Percentiles rank a stretch among this genome's conserved stretches.
phyloP scores from a whole-genome alignment of 1,139 yeast genomes.

The Tardiomyces blankii region DNA sequence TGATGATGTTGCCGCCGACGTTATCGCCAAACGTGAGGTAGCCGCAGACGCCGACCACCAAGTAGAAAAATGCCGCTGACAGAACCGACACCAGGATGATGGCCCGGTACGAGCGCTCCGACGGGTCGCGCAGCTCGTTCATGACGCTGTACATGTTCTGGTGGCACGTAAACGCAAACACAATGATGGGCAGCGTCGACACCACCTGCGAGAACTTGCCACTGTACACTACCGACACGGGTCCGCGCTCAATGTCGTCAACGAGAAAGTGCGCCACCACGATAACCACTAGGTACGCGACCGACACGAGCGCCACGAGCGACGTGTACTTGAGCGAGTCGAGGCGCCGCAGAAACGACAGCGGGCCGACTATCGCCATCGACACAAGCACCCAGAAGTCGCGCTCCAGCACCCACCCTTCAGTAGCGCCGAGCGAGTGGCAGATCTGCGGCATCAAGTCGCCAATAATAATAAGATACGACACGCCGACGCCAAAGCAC shows the following conservation, averaged over 20 bases:
- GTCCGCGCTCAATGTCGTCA: constrained; percentile 38
- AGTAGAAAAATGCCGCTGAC: constrained; percentile 47
- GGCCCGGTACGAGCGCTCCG: constrained; percentile 37
- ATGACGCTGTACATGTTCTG: constrained; percentile 86
- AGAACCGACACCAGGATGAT: constrained; percentile 47
- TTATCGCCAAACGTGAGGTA: constrained; percentile 76
- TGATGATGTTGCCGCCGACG: constrained; percentile 71
- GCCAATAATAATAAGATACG: constrained; percentile 81
- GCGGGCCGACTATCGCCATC: constrained; percentile 55
- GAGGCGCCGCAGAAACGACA: constrained; percentile 59
- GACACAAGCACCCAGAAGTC: constrained; percentile 60
- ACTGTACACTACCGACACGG: constrained; percentile 42
- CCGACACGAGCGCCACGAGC: constrained; percentile 70
- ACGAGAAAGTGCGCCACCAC: constrained; percentile 53
- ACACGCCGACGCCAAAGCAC: constrained; percentile 87
- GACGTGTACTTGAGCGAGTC: constrained; percentile 85
- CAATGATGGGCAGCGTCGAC: constrained; percentile 79
- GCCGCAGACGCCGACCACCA: constrained; percentile 71
- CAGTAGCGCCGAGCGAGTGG: constrained; percentile 14
- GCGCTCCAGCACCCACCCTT: constrained; percentile 16
- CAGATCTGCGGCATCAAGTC: constrained; percentile 66
- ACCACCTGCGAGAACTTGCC: constrained; percentile 49
- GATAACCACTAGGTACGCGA: constrained; percentile 65
- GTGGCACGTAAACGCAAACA: constrained; percentile 92
- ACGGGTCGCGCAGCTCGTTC: constrained; percentile 60